A percentile compares a stretch with the other conserved stretches of the same genome.
Evolutionary conservation across 192 early-diverging fungal species (phyloP).

Genomic region (Gigaspora rosea): DNA sequence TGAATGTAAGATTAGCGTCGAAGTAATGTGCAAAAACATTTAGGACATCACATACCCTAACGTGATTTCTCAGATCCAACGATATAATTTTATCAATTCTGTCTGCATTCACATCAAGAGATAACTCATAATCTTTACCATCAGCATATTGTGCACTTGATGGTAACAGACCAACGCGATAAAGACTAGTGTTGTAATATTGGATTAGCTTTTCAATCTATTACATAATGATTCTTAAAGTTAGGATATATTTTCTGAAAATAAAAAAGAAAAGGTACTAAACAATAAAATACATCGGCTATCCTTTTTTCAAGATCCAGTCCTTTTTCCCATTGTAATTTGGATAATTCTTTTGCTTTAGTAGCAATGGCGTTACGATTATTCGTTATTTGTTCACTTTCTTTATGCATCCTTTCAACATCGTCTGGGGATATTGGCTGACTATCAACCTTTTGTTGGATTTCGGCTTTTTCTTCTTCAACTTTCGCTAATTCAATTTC

Average conservation of each 20-base stretch:
- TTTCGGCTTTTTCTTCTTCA: conserved; percentile 53
- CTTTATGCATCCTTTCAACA: conserved; percentile 79
- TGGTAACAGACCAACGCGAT: conserved; percentile 18
- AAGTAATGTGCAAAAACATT: neutral
- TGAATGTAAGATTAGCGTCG: neutral
- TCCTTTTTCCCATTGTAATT: conserved; percentile 66
- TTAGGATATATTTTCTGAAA: neutral
- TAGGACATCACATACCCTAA: neutral
- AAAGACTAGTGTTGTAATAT: conserved; percentile 47
- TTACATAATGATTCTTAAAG: neutral
- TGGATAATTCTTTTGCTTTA: conserved; percentile 60
- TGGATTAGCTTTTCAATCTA: conserved; percentile 54
- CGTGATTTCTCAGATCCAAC: conserved; percentile 13
- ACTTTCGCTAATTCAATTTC: conserved; percentile 40
- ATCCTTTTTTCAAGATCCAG: conserved; percentile 69
- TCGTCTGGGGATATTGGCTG: conserved; percentile 79
- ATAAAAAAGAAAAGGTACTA: conserved; percentile 5
- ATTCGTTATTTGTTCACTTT: conserved; percentile 66
- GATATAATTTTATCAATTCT: conserved; percentile 11
- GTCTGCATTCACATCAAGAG: neutral
- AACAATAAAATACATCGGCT: conserved; percentile 50
- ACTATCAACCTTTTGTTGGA: conserved; percentile 66
- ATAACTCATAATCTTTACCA: conserved; percentile 14
- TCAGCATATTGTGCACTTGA: neutral
- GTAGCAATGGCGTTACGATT: conserved; percentile 51